Base-by-base conservation (phyloP, 176 grass and related monocot genomes). In the Carex littledalei region DNA sequence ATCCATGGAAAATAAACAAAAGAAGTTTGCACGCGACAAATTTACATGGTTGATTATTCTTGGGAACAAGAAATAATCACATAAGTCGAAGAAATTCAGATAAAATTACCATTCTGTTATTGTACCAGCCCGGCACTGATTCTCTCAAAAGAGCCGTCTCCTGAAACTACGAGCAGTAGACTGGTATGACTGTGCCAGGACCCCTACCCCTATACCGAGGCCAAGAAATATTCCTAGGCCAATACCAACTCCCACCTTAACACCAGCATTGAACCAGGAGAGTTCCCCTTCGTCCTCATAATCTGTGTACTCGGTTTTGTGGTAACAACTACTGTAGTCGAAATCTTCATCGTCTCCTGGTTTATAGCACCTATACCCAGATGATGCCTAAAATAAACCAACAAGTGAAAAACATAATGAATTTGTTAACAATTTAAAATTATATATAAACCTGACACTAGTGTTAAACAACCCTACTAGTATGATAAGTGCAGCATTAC, bases 201-300 rank as follows among this genome's bases (percentile, higher is more conserved):
- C 87, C 0, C 91, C 85, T 10, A 94, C 91, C 6, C 95, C 85
- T 34, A 98, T 85, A 67, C 95, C 95, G 16, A 98, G 82, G 43
- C 93, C 95, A 15, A 98, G 84, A 70, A 85, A 93, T 84, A 98
- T 93, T 83, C 95, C 93, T 22, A 98, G 59, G 39, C 92, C 90
- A 21, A 94, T 89, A n/a, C 91, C 91, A 16, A 98, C 89, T 54
- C 95, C 91, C 37, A 95, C 91, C 63, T 91, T 87, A 29, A 95
- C 85, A 43, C 95, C 95, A 24, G 93, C 88, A 58, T 85, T 95
- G 86, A 98, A 95, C 95, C 93, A 95, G 3, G 95, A 90, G 34
- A 98, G 61, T 61, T 90, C 89, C 5, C 60, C 89, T 78, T 89
- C 91, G 6, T 88, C 89, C 2, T 58, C 89, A 0, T 65, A 37